A percentile compares a stretch with the other conserved stretches of the same genome.
These are phyloP conservation scores for Triangularia setosa DNA, from an alignment of 2,329 filamentous ascomycete genomes.

Conservation along the genomic window DNA sequence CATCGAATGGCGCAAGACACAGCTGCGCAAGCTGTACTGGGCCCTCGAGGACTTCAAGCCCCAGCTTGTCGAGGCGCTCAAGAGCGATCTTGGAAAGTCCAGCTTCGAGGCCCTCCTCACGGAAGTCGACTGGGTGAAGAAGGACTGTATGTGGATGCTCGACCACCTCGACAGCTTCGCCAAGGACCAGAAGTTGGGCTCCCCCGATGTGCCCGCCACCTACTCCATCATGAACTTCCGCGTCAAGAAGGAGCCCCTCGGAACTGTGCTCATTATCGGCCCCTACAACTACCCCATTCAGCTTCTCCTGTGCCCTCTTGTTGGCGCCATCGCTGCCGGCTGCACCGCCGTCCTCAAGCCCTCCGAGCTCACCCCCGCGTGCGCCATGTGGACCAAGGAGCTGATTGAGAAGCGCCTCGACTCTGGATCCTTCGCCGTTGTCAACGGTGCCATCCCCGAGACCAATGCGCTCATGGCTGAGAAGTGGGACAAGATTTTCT, in stretches of 20 bases:
- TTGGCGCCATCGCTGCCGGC: constrained; percentile 88
- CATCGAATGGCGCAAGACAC: constrained; percentile 73
- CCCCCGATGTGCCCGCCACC: constrained; percentile 60
- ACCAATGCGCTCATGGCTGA: constrained; percentile 77
- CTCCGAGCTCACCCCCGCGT: constrained; percentile 73
- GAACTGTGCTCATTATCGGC: constrained; percentile 78
- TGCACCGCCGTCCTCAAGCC: constrained; percentile 91
- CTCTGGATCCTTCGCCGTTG: constrained; percentile 66
- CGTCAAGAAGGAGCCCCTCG: constrained; percentile 83
- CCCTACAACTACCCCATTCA: constrained; percentile 93
- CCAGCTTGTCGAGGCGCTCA: constrained; percentile 69
- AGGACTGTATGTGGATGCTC: constrained; percentile 75
- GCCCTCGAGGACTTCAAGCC: constrained; percentile 73
- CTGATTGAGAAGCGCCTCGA: constrained; percentile 75
- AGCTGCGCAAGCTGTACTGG: constrained; percentile 96
- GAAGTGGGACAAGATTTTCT: constrained; percentile 98
- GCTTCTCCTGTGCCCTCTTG: constrained; percentile 70
- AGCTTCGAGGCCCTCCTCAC: constrained; percentile 67
- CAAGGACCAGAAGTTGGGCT: constrained; percentile 69
- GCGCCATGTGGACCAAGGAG: constrained; percentile 74
- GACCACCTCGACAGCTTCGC: constrained; percentile 77
- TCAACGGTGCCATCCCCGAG: constrained; percentile 80
- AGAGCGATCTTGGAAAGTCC: constrained; percentile 74
- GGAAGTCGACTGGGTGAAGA: constrained; percentile 75
- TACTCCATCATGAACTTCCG: constrained; percentile 68